Evolutionary conservation across 768 basidiomycete species (phyloP).

Genomic region (Boletus reticuloceps): DNA sequence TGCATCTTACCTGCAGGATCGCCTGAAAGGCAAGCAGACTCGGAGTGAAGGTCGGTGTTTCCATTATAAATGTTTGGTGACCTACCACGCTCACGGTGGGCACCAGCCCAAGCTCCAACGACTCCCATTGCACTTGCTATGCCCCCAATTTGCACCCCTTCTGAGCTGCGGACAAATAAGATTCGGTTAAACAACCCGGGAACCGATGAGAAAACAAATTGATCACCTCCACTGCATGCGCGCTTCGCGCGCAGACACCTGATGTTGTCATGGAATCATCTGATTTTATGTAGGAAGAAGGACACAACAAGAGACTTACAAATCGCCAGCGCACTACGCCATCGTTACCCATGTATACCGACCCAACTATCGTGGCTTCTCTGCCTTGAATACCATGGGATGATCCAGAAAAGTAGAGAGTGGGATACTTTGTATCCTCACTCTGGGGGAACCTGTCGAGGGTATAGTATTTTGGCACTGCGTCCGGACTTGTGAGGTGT

Average conservation of each 20-base stretch:
- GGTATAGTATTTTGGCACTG: constrained; percentile 18
- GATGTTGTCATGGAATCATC: constrained; percentile 10
- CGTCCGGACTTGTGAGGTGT: constrained; percentile 37
- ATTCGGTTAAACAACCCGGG: background rate
- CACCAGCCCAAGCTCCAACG: constrained; percentile 67
- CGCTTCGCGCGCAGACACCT: constrained; percentile 55
- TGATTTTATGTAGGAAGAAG: background rate
- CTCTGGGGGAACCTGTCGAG: constrained; percentile 22
- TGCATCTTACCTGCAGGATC: constrained; percentile 60
- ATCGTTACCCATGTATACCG: constrained; percentile 46
- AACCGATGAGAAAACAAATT: background rate
- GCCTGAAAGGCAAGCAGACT: constrained; percentile 30
- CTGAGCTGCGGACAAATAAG: constrained; percentile 43
- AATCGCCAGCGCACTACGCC: constrained; percentile 55
- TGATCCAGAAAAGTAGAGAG: constrained; percentile 46
- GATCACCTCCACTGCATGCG: constrained; percentile 59
- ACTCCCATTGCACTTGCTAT: constrained; percentile 65
- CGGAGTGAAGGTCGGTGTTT: background rate
- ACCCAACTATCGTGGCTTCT: constrained; percentile 47
- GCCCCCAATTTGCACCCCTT: constrained; percentile 65
- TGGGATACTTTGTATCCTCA: constrained; percentile 35
- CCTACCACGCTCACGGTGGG: constrained; percentile 52
- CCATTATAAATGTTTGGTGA: background rate
- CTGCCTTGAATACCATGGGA: constrained; percentile 42
- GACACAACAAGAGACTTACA: constrained; percentile 39